Evolutionary conservation across 2,329 filamentous ascomycete species (phyloP), one percentile per base, ranked within the genome.

Genomic region (Paraphoma chrysanthemicola): DNA sequence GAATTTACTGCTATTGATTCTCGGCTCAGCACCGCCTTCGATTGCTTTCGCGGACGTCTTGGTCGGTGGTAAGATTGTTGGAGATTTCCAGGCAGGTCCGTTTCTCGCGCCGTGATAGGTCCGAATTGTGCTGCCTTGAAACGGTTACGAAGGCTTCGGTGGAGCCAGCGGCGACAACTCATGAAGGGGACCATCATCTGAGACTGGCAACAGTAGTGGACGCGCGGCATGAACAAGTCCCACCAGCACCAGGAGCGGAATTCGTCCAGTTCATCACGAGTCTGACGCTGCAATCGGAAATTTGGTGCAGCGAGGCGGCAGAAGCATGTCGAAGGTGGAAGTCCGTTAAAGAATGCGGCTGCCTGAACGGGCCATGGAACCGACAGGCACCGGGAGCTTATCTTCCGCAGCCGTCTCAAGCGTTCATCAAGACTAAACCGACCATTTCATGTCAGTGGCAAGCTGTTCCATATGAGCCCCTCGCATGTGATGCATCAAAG

Each of bases 61-160:
- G 12, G 42, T 18, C 7, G 42, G 16, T 10, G 4, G 9, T 6
- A 45, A 30, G 18, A 44, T 33, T 30, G 17, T 44, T 45, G 45
- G 29, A 50, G 50, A 54, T 56, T 44, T 54, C 54, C 59, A 73
- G 66, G 69, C 69, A 70, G 51, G 62, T 36, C 47, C 46, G 39
- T 66, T 70, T 64, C 38, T 48, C 17, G 51, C 16, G 41, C 54
- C 51, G 18, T 62, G 57, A 72, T 71, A 64, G 64, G 70, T 55
- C 59, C 17, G 59, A 63, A 72, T 65, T 62, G 59, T 61, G 68
- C 49, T 72, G 70, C 69, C 69, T 73, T 66, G 63, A 64, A 65
- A 64, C 56, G 59, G 52, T 53, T 53, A 61, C 52, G 54, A 62
- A 51, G 53, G 55, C 53, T 48, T 41, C 48, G 52, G 59, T 61